Evolutionary conservation across 345 rosid genomes (phyloP).

Genomic region (Sonneratia alba): DNA sequence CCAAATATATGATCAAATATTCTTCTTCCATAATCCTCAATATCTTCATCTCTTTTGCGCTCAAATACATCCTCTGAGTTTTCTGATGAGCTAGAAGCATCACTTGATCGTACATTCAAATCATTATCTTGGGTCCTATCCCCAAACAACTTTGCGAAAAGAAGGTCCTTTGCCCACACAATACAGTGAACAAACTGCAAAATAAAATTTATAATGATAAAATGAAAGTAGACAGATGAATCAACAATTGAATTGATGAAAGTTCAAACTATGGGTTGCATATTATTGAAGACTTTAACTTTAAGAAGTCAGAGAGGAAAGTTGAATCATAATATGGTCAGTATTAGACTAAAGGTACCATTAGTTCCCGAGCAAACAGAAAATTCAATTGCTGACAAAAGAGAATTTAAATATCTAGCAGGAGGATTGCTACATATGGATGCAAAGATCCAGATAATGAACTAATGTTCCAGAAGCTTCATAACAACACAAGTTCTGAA

Average conservation of each 20-base stretch:
- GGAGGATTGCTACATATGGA: background rate
- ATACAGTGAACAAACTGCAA: slow-evolving; percentile 96
- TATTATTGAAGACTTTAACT: background rate
- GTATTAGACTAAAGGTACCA: background rate
- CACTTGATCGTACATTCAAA: slow-evolving; percentile 78
- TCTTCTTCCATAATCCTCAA: slow-evolving; percentile 78
- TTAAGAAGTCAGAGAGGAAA: background rate
- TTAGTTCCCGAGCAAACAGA: background rate
- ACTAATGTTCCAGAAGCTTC: background rate
- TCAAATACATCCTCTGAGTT: slow-evolving; percentile 63
- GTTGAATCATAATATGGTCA: background rate
- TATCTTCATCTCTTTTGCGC: slow-evolving; percentile 56
- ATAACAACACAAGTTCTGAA: background rate
- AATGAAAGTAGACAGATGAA: background rate
- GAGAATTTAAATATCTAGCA: background rate
- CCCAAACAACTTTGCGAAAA: slow-evolving; percentile 94
- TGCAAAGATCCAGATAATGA: background rate
- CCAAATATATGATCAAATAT: slow-evolving; percentile 98
- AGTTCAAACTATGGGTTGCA: background rate
- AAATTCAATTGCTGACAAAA: background rate
- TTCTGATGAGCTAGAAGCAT: slow-evolving; percentile 55
- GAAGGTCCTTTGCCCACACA: slow-evolving; percentile 98
- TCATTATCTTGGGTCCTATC: slow-evolving; percentile 94
- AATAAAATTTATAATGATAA: background rate
- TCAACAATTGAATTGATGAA: background rate